Percentiles rank a stretch among this genome's conserved stretches.
Evolutionary conservation across 2,329 filamentous ascomycete species (phyloP).

Genomic region (Monosporascus sp.): DNA sequence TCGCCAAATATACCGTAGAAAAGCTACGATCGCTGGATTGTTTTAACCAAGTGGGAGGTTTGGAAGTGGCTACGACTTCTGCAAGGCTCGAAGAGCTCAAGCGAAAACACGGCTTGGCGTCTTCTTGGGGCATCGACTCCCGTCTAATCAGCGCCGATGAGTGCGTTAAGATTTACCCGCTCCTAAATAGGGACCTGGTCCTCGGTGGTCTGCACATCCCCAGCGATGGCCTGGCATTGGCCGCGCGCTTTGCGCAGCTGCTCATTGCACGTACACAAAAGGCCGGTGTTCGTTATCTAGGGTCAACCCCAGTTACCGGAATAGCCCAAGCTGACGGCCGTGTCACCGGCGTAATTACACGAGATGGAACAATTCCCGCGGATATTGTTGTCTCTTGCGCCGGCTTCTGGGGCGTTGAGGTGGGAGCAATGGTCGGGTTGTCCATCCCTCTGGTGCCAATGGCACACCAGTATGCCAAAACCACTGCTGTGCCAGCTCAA

Average conservation of each 20-base stretch:
- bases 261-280: slow-evolving; percentile 52
- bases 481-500: slow-evolving; percentile 43
- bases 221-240: slow-evolving; percentile 54
- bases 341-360: slow-evolving; percentile 52
- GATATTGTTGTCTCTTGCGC: slow-evolving; percentile 59
- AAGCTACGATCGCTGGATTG: slow-evolving; percentile 54
- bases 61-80: slow-evolving; percentile 57
- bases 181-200: slow-evolving; percentile 46
- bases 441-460: slow-evolving; percentile 54
- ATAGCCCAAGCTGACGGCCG: slow-evolving; percentile 42
- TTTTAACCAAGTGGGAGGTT: slow-evolving; percentile 58
- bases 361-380: slow-evolving; percentile 42
- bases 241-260: slow-evolving; percentile 55
- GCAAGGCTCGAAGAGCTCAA: slow-evolving; percentile 56
- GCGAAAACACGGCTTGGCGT: slow-evolving; percentile 55
- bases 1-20: slow-evolving; percentile 57
- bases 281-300: slow-evolving; percentile 54
- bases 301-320: slow-evolving; percentile 50
- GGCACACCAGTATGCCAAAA: slow-evolving; percentile 60
- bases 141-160: slow-evolving; percentile 45
- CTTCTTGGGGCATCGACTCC: slow-evolving; percentile 55
- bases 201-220: slow-evolving; percentile 57
- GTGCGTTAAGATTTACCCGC: slow-evolving; percentile 48
- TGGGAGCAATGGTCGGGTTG: slow-evolving; percentile 55
- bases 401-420: slow-evolving; percentile 61